Evolutionary conservation across 1,139 yeast genomes (phyloP).

Genomic region (Debaryomyces robertsiae): DNA sequence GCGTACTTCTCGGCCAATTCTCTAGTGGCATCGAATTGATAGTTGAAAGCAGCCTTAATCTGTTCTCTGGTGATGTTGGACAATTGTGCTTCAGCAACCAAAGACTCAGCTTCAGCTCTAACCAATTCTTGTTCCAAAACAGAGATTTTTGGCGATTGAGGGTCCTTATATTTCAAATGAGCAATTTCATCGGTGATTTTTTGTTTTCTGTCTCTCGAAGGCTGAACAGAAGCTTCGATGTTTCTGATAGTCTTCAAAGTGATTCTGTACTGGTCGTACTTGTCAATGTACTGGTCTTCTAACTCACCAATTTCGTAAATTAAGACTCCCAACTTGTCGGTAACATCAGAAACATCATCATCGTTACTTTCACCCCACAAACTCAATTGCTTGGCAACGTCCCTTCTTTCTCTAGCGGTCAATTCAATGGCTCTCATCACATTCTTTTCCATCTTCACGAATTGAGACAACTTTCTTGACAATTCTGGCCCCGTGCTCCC

Average conservation of each 20-base stretch:
- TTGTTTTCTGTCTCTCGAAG: constrained; percentile 96
- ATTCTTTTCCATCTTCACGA: constrained; percentile 95
- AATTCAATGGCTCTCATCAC: constrained; percentile 92
- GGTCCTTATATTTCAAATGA: constrained; percentile 96
- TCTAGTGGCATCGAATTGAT: constrained; percentile 94
- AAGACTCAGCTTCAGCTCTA: constrained; percentile 98
- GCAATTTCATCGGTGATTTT: constrained; percentile 98
- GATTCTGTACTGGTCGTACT: constrained; percentile 96
- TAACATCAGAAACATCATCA: constrained; percentile 94
- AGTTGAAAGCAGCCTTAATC: constrained; percentile 95
- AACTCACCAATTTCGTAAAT: constrained; percentile 96
- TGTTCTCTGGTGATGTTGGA: constrained; percentile 97
- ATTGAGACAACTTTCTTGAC: constrained; percentile 83
- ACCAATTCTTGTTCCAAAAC: constrained; percentile 97
- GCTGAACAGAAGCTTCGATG: constrained; percentile 97
- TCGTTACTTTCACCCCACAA: constrained; percentile 98
- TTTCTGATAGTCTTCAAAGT: constrained; percentile 93
- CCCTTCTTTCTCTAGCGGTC: constrained; percentile 93
- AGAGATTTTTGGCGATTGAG: constrained; percentile 92
- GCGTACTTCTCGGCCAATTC: constrained; percentile 97
- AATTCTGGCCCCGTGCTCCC: constrained; percentile 96
- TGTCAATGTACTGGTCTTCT: constrained; percentile 97
- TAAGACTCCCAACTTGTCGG: constrained; percentile 95
- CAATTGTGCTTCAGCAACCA: constrained; percentile 98
- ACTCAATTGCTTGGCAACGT: constrained; percentile 94